Evolutionary conservation across 805 yeast genomes (phyloP), one percentile per base, ranked within the genome.

Genomic region (Myxozyma nipponensis): DNA sequence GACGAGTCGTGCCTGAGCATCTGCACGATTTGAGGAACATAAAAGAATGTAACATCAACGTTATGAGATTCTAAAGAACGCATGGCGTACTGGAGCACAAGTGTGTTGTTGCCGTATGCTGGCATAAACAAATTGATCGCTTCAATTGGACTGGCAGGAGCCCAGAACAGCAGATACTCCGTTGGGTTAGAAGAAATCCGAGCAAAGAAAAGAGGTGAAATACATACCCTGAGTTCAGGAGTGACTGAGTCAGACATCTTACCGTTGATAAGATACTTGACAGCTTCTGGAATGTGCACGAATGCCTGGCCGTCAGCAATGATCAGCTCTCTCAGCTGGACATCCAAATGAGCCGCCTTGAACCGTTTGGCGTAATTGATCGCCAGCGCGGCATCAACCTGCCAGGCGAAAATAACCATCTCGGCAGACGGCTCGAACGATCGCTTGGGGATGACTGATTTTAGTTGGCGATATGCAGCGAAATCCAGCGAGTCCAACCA

Each of bases 1-100:
- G 78, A 72, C 9, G 69, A 68, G 65, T 93, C 98, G 65, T 83
- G 83, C 57, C 98, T 77, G 59, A 93, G 74, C 56, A 87, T 77
- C 69, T 93, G 99, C 19, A 93, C 98, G 67, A 93, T 88, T 66
- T 93, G 98, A 1, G 99, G 99, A 46, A 93, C 98, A 63, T 95
- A 93, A 67, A 95, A 93, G 72, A 95, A 93, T 0, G 96, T 87
- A 55, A 84, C 71, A 61, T 86, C 84, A 34, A 87, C 88, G 62
- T 88, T 95, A 62, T 87, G 95, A 19, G 81, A 76, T 66, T 89
- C 96, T 56, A 93, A 71, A 0, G 97, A 85, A 60, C 95, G 76
- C 84, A 91, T 84, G 13, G 95, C 84, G 64, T 83, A 93, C 68
- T 93, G 99, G 52, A 87, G 69, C 21, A 87, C 72, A 59, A 72